Percentiles rank a stretch among this genome's conserved stretches.
phyloP scores from a whole-genome alignment of 768 basidiomycete genomes.

The Dendrothele bispora region DNA sequence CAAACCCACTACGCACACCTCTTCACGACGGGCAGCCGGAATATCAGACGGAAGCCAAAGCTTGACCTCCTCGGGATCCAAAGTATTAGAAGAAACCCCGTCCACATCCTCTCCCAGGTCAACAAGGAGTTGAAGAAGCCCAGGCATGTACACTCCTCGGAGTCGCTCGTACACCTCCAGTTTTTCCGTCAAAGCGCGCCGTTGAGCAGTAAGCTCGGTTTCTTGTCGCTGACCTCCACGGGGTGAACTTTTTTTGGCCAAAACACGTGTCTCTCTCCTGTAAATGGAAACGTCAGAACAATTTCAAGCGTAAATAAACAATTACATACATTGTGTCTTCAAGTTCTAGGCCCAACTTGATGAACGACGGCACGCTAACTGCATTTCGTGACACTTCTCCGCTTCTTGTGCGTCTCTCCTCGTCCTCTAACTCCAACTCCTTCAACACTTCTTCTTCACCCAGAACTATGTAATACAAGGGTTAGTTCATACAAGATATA shows the following conservation, averaged over 20 bases:
- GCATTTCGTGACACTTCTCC: constrained; percentile 8
- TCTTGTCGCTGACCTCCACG: neutral
- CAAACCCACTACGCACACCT: neutral
- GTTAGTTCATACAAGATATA: neutral
- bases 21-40: neutral
- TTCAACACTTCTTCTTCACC: neutral
- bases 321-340: constrained; percentile 18
- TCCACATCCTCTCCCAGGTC: neutral
- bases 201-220: neutral
- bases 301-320: neutral
- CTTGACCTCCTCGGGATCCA: neutral
- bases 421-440: neutral
- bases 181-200: neutral
- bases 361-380: constrained; percentile 10
- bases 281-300: neutral
- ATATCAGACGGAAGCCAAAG: neutral
- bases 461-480: neutral
- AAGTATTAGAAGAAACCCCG: neutral
- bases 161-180: neutral
- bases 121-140: neutral
- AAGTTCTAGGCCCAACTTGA: constrained; percentile 15
- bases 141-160: neutral
- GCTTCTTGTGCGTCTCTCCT: neutral
- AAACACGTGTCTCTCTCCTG: neutral
- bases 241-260: neutral